Base-by-base conservation (phyloP, 768 basidiomycete species). In the Leucosporidium scottii region DNA sequence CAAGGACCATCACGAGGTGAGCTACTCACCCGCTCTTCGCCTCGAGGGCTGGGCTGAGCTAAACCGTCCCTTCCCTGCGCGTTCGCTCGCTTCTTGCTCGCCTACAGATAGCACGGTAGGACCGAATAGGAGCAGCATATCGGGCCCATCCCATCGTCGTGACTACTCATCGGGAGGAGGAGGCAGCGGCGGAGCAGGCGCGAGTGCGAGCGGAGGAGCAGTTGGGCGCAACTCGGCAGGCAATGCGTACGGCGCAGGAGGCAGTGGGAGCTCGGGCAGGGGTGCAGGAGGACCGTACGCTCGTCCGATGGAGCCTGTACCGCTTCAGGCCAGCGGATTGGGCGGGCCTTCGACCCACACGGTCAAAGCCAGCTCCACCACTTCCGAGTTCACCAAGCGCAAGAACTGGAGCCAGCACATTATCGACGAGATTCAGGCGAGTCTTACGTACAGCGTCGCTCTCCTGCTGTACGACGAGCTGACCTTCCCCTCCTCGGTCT, bases 361-460 rank as follows among this genome's bases (percentile, higher is more conserved):
- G 56, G 68, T 67, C 59, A 72, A 69, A 59, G 71, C 65, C 21
- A 69, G 68, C 60, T 61, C 58, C 28, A 73, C 74, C 10, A 73
- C 72, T 3, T 70, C 66, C 39, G 63, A 74, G 39, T 75, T 75
- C 63, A 74, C 69, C 5, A 75, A 74, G 31, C 64, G 73, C 44
- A 69, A 73, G 68, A 74, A 74, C 59, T 75, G 74, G 74, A 65
- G 69, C 25, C 66, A 73, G 56, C 73, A 71, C 59, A 70, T 75
- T 39, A 66, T 75, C 50, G 61, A 71, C 39, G 74, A 75, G 56
- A 63, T 74, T 51, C 73, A 72, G 61, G 71, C 68, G 17, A 54
- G 71, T 58, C 15, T 25, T 20, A 4, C 13, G 15, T n/a, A 25
- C 15, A 13, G 13, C 15, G 6, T 44, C 15, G 15, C 4, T 34